Evolutionary conservation across 75 land plant genomes (phyloP), one percentile per base, ranked within the genome.

Genomic region (Picea glauca): DNA sequence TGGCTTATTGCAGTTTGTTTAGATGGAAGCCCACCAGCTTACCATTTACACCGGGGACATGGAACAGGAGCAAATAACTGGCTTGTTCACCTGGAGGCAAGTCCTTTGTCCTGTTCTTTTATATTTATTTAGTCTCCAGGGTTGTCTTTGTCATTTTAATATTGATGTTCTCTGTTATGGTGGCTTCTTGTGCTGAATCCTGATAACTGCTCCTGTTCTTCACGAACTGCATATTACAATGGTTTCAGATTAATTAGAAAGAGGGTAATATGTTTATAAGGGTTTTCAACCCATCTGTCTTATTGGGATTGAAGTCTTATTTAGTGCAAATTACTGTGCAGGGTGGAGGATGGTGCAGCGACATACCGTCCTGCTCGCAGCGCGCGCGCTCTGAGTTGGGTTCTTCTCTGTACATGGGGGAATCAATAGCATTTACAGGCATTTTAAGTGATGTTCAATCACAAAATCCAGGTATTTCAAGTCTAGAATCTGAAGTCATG

Each of bases 301-400:
- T 46, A 46, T 46, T 26, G 65, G 65, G 56, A 50, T 9, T 50
- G n/a, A 43, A 20, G 2, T 62, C 30, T 62, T 62, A 60, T n/a
- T 60, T 17, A n/a, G 7, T n/a, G 9, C 3, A 60, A 20, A 60
- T 5, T 21, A 5, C 2, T 21, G 32, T 75, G 67, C 73, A 96
- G 99, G 99, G 98, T 60, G 99, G 99, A 63, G 98, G 89, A 21
- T 96, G 99, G 99, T 96, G 99, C 81, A 86, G 83, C 54, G 88
- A 87, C 74, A 65, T 84, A 7, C 56, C 18, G 30, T 76, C 91
- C 4, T 96, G 99, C 65, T 15, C 46, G 57, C 80, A 82, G 1
- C 90, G 99, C 62, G 84, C 98, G 4, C 40, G 21, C 58, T 86
- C 92, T 0, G 78, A 79, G 0, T 84, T 88, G 13, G 99, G 99